Conservation (phyloP, 1,139 yeast species). For the Blastobotrys elegans region DNA sequence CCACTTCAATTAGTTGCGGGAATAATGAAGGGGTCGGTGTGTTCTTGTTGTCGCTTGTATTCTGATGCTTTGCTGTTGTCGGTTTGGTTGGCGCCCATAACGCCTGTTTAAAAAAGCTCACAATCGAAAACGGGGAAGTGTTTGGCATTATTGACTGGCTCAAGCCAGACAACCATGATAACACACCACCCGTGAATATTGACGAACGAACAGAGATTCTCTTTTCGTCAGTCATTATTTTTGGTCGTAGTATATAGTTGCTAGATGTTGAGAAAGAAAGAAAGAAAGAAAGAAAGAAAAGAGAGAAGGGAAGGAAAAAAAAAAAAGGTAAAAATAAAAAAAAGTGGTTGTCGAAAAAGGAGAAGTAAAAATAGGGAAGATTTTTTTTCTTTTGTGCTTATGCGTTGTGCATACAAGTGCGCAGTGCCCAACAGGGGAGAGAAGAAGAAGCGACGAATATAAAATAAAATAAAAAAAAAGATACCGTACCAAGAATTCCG, state of each 20-base stretch:
- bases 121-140: slow-evolving; percentile 1
- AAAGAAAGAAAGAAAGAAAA: neutral
- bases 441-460: too few species aligned
- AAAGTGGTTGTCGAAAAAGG: neutral
- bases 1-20: slow-evolving; percentile 9
- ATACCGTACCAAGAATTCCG: neutral
- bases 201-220: neutral
- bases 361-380: neutral
- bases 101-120: neutral
- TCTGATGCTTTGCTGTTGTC: too few species aligned
- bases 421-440: neutral
- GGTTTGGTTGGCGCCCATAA: too few species aligned
- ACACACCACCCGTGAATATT: slow-evolving; percentile 8
- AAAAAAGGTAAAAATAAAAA: too few species aligned
- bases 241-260: neutral
- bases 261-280: neutral
- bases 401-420: too few species aligned
- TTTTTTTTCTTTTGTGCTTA: neutral
- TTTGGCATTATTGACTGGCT: neutral
- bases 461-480: too few species aligned
- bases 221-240: neutral
- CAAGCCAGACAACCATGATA: slow-evolving; percentile 9
- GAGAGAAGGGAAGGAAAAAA: neutral
- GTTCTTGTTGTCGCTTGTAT: neutral
- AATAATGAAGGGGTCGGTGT: slow-evolving; percentile 9